A percentile compares a stretch with the other conserved stretches of the same genome.
phyloP scores from a whole-genome alignment of 192 early-diverging fungal species.

The Martensiomyces pterosporus region DNA sequence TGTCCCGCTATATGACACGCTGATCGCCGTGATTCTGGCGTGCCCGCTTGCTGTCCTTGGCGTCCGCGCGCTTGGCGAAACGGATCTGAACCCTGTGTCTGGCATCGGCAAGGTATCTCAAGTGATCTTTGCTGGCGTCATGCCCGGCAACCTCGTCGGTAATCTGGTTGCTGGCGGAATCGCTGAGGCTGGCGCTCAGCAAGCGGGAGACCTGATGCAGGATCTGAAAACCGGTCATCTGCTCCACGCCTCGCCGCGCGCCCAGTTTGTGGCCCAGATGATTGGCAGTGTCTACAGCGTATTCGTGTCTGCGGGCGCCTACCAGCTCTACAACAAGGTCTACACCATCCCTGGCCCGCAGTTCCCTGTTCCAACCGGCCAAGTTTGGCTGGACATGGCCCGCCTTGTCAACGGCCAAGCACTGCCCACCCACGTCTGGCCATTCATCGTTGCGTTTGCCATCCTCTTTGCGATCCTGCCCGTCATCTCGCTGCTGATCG shows the following conservation, averaged over 20 bases:
- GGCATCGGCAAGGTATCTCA: constrained; percentile 84
- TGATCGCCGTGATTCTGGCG: constrained; percentile 67
- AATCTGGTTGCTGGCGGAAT: constrained; percentile 78
- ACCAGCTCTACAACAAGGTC: constrained; percentile 62
- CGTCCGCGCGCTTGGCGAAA: constrained; percentile 76
- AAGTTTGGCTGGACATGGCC: constrained; percentile 77
- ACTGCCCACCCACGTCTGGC: constrained; percentile 59
- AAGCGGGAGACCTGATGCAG: constrained; percentile 71
- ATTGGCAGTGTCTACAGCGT: constrained; percentile 72
- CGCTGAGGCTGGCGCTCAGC: constrained; percentile 69
- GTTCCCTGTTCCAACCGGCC: constrained; percentile 69
- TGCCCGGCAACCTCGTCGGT: constrained; percentile 64
- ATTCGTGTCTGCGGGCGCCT: constrained; percentile 66
- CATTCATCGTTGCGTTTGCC: constrained; percentile 57
- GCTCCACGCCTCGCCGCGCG: constrained; percentile 72
- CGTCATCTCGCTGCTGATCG: constrained; percentile 6
- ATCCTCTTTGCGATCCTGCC: constrained; percentile 52
- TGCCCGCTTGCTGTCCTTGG: constrained; percentile 74
- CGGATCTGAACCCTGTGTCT: constrained; percentile 78
- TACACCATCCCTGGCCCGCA: constrained; percentile 67
- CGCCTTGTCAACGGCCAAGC: constrained; percentile 70
- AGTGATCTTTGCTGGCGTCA: constrained; percentile 73
- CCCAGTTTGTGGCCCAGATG: constrained; percentile 81
- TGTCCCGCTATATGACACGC: constrained; percentile 61
- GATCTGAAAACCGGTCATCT: constrained; percentile 87